Evolutionary conservation across 148 eudicot species (phyloP), one percentile per base, ranked within the genome.

Genomic region (Chenopodium formosanum): DNA sequence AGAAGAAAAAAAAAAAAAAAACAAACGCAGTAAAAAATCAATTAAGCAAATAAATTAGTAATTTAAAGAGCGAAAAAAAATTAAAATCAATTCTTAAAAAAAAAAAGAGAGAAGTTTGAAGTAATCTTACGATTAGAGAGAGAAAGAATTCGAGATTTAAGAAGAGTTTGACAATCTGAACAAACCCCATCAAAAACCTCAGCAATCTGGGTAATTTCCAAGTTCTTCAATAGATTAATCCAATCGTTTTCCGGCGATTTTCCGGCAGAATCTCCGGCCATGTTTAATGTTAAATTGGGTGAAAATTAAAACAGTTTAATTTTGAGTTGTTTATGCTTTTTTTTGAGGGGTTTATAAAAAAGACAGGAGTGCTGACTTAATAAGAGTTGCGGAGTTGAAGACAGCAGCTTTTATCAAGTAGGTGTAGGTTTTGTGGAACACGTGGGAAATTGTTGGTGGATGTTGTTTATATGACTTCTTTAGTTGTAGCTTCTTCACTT

Each of bases 171-270:
- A 29, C 88, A 86, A 27, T 83, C 82, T 47, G 27, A 67, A 74
- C 88, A 86, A 83, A 83, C 80, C 20, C 76, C 88, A 75, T 52
- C 22, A 37, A 86, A 78, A 27, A 83, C 31, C 40, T 83, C 67
- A 4, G 69, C 52, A 80, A 86, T 83, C 75, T 86, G 79, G 17
- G 84, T 44, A 58, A 69, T 29, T 34, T 83, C 84, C 66, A 86
- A 60, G 1, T 63, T 25, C 76, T 77, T 86, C 65, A 86, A 58
- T 10, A n/a, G 7, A 77, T 25, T 60, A 6, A 77, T 0, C 82
- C 83, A 83, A 0, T 80, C 83, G 32, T 52, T 78, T 58, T 46
- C 78, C 79, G 82, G 56, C 78, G 71, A 67, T 27, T 19, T 50
- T 11, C 73, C 76, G 70, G 76, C 75, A 60, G 66, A 22, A 37